Evolutionary conservation across 2,329 filamentous ascomycete species (phyloP).

Genomic region (Cryoendolithus antarcticus): DNA sequence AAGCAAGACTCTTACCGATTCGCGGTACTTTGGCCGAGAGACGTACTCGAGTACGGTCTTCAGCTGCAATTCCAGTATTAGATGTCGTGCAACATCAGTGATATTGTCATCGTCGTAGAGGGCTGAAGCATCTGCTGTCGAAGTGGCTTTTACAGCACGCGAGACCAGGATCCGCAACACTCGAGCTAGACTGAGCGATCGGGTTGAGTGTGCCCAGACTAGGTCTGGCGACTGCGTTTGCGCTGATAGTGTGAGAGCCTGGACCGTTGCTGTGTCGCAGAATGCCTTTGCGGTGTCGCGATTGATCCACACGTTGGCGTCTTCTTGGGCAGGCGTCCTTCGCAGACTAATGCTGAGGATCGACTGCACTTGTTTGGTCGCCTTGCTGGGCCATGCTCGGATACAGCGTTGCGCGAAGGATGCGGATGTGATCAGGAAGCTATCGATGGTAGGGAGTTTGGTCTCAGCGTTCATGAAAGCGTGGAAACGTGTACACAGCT

Average conservation of each 20-base stretch:
- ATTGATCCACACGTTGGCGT: constrained; percentile 26
- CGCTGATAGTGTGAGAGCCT: constrained; percentile 40
- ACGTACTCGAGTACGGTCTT: constrained; percentile 12
- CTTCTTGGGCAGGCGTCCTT: constrained; percentile 10
- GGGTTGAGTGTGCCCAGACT: constrained; percentile 12
- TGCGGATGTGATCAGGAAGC: constrained; percentile 7
- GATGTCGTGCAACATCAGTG: constrained; percentile 19
- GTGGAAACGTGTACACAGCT: too few relatives aligned
- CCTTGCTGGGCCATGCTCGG: constrained; percentile 12
- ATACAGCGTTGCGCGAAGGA: constrained; percentile 18
- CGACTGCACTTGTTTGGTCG: constrained; percentile 5
- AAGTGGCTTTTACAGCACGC: constrained; percentile 5
- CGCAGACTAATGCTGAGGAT: constrained; percentile 13
- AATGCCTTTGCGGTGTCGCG: constrained; percentile 50
- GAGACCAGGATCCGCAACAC: constrained; percentile 12
- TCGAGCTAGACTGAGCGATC: constrained; percentile 11
- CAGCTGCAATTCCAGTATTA: constrained; percentile 33
- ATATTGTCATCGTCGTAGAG: constrained; percentile 24
- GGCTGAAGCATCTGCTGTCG: constrained; percentile 10
- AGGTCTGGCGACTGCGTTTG: constrained; percentile 31
- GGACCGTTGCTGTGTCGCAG: constrained; percentile 45
- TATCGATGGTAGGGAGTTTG: too few relatives aligned
- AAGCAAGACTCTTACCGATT: too few relatives aligned
- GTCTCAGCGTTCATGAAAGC: too few relatives aligned
- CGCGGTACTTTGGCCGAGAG: too few relatives aligned